These are phyloP conservation scores for Thalassiosira ordinaria DNA, from an alignment of 352 stramenopile species.

Conservation along the genomic window DNA sequence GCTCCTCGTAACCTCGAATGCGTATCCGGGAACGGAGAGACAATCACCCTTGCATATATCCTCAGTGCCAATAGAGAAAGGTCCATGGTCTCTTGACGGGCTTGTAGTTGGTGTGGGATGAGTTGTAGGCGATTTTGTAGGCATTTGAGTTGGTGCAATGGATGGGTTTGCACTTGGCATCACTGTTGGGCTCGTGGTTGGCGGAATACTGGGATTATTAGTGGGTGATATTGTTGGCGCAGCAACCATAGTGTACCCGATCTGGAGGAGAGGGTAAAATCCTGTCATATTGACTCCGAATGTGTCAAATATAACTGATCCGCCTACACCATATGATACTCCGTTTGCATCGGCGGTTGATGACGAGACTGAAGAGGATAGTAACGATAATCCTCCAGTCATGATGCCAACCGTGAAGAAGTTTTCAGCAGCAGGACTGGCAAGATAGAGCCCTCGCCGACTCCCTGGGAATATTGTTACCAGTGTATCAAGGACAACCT, in stretches of 20 bases:
- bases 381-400: too few relatives aligned
- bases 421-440: neutral
- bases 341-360: neutral
- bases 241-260: neutral
- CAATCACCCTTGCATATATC: conserved; percentile 3
- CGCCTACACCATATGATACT: neutral
- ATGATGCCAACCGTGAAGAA: neutral
- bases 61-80: conserved; percentile 5
- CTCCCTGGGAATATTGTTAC: conserved; percentile 1
- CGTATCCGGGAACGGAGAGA: neutral
- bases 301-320: neutral
- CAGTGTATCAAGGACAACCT: neutral
- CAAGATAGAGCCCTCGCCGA: neutral
- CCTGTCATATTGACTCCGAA: neutral
- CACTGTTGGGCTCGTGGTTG: neutral
- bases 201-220: neutral
- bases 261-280: conserved; percentile 1
- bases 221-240: neutral
- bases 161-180: too few relatives aligned
- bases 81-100: neutral
- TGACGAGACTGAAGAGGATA: too few relatives aligned
- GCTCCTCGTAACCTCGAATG: conserved; percentile 4
- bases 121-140: too few relatives aligned
- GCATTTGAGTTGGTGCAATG: too few relatives aligned
- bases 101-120: too few relatives aligned